A percentile compares a stretch with the other conserved stretches of the same genome.
These are phyloP conservation scores for Phoenix roebelenii DNA, from an alignment of 176 grass and related monocot species.

Conservation along the genomic window DNA sequence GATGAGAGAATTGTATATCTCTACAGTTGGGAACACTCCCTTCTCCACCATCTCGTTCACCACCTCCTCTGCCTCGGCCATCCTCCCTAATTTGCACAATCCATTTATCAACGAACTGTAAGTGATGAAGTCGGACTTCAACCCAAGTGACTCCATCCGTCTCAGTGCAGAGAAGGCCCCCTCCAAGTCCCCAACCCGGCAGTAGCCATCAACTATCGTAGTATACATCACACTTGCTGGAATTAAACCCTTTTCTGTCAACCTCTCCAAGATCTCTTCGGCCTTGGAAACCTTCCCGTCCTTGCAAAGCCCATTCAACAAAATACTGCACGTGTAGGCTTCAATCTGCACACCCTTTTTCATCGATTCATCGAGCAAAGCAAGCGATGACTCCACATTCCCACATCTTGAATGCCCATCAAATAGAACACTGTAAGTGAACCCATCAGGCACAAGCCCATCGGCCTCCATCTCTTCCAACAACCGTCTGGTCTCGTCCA, in stretches of 20 bases:
- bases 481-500: constrained; percentile 20
- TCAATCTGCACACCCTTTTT: constrained; percentile 45
- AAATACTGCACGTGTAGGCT: constrained; percentile 44
- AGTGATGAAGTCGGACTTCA: constrained; percentile 39
- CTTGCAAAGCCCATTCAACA: constrained; percentile 57
- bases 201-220: constrained; percentile 50
- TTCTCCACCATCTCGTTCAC: constrained; percentile 43
- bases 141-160: constrained; percentile 31
- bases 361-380: constrained; percentile 43
- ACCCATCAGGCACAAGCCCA: constrained; percentile 31
- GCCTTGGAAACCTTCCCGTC: constrained; percentile 42
- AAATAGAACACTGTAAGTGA: constrained; percentile 49
- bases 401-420: constrained; percentile 37
- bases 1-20: constrained; percentile 46
- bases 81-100: constrained; percentile 37
- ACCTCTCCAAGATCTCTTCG: constrained; percentile 25
- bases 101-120: constrained; percentile 58
- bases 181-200: constrained; percentile 34
- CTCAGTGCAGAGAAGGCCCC: constrained; percentile 28
- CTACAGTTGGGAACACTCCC: constrained; percentile 24
- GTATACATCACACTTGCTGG: constrained; percentile 49
- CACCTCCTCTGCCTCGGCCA: constrained; percentile 33
- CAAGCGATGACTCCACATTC: constrained; percentile 23
- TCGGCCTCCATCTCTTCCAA: constrained; percentile 40
- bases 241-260: constrained; percentile 28